Base-by-base conservation (phyloP, 169 alveolate genomes). In the Besnoitia besnoiti region DNA sequence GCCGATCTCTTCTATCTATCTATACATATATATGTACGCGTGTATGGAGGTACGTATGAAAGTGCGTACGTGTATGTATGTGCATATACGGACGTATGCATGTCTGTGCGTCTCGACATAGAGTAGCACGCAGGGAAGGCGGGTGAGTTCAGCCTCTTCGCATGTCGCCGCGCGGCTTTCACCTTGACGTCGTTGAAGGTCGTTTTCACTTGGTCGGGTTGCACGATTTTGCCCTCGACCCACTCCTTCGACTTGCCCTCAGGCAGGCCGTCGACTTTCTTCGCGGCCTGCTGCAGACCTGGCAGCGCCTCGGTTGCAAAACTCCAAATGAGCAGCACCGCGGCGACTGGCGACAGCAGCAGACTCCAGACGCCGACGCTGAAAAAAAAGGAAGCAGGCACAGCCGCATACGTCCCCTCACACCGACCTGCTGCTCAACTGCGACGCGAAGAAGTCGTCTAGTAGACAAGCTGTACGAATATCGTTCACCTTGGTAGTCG, bases 151-250 rank as follows among this genome's bases (percentile, higher is more conserved):
- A n/a, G n/a, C n/a, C n/a, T n/a, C n/a, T n/a, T n/a, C n/a, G n/a
- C n/a, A n/a, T n/a, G n/a, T n/a, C n/a, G 77, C 77, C 5, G 12
- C 33, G 37, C 30, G 89, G 4, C 40, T 39, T 24, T 82, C 47
- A 82, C 90, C 90, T 82, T 82, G 47, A 82, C 90, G 47, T 49
- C 75, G 14, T 16, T 39, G 75, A 82, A 82, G 14, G 90, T 33
- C 27, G 62, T 49, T n/a, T 82, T 82, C 51, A 82, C 75, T n/a
- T 82, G 44, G 27, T 46, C 62, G 33, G 90, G 90, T 24, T 44
- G 42, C 33, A 82, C 75, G 90, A 82, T 37, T 44, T 49, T 44
- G 8, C 49, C 75, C 16, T 51, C 75, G 12, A 82, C 75, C 90
- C 90, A 82, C 47, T 82, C 75, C 51, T 39, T 82, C 39, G 50